Conservation (phyloP, 148 eudicot species). For the Fagopyrum homotropicum region DNA sequence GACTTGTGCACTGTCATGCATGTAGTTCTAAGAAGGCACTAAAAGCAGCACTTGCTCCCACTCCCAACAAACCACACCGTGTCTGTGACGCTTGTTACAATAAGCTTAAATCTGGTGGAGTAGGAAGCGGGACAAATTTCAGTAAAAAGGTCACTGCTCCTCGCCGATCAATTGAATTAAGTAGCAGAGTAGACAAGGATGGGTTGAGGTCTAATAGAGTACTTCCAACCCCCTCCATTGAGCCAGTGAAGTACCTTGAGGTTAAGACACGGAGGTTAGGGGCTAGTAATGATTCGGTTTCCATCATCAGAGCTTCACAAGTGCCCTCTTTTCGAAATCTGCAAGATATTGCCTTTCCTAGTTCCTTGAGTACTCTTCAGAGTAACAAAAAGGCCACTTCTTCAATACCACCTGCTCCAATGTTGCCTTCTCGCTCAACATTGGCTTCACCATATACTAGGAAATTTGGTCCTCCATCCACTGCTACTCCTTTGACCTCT, state of each 20-base stretch:
- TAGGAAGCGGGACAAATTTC: slow-evolving; percentile 23
- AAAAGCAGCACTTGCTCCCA: slow-evolving; percentile 72
- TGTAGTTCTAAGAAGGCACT: slow-evolving; percentile 69
- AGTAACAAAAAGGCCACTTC: slow-evolving; percentile 42
- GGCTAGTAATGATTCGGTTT: slow-evolving; percentile 30
- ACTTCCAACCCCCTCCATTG: slow-evolving; percentile 38
- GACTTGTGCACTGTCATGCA: slow-evolving; percentile 63
- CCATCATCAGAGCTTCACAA: slow-evolving; percentile 67
- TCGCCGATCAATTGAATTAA: slow-evolving; percentile 34
- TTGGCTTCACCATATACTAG: slow-evolving; percentile 61
- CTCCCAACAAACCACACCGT: slow-evolving; percentile 78
- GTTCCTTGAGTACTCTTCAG: slow-evolving; percentile 64
- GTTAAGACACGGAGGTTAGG: slow-evolving; percentile 46
- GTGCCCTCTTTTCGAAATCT: slow-evolving; percentile 58
- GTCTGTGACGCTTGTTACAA: slow-evolving; percentile 69
- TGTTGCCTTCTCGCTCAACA: slow-evolving; percentile 36
- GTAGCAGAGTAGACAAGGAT: slow-evolving; percentile 28
- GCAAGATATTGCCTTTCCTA: slow-evolving; percentile 67
- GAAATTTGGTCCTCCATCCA: slow-evolving; percentile 67
- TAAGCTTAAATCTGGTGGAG: slow-evolving; percentile 43
- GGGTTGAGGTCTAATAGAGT: slow-evolving; percentile 41
- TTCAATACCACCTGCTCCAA: slow-evolving; percentile 28
- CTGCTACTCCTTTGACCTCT: slow-evolving; percentile 53
- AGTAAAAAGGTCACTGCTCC: slow-evolving; percentile 34
- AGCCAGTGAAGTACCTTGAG: slow-evolving; percentile 73